phyloP scores from a whole-genome alignment of 2,329 filamentous ascomycete genomes.

The Leptographium procerum region DNA sequence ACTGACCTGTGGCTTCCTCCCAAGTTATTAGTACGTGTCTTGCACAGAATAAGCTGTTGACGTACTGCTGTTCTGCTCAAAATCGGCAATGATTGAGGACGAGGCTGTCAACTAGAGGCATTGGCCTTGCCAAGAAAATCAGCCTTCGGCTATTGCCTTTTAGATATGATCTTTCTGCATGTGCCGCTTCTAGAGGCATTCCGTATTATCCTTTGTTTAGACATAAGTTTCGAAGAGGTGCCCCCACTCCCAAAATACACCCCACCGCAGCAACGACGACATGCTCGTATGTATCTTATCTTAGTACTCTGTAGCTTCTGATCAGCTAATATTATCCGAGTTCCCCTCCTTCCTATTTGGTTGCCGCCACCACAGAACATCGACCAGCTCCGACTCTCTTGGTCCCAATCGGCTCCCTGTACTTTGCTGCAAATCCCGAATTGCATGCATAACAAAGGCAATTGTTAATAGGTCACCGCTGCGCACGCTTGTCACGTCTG shows the following conservation, averaged over 20 bases:
- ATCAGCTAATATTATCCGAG: not conserved
- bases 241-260: not conserved
- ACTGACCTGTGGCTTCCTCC: not conserved
- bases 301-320: too few relatives aligned
- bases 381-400: not conserved
- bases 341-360: conserved; percentile 1
- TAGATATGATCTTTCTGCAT: not conserved
- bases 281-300: too few relatives aligned
- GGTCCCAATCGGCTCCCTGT: not conserved
- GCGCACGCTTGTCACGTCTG: not conserved
- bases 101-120: too few relatives aligned
- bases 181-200: too few relatives aligned
- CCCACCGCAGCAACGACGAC: not conserved
- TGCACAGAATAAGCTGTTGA: not conserved
- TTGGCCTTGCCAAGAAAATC: not conserved
- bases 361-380: not conserved
- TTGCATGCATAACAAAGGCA: not conserved
- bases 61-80: not conserved
- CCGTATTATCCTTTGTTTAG: too few relatives aligned
- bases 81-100: too few relatives aligned
- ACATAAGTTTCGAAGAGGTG: too few relatives aligned
- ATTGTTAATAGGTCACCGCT: not conserved
- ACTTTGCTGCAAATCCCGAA: not conserved
- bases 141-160: not conserved
- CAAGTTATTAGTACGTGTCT: too few relatives aligned